A percentile compares a stretch with the other conserved stretches of the same genome.
phyloP scores from a whole-genome alignment of 1,284 basidiomycete genomes.

The Moesziomyces aphidis region DNA sequence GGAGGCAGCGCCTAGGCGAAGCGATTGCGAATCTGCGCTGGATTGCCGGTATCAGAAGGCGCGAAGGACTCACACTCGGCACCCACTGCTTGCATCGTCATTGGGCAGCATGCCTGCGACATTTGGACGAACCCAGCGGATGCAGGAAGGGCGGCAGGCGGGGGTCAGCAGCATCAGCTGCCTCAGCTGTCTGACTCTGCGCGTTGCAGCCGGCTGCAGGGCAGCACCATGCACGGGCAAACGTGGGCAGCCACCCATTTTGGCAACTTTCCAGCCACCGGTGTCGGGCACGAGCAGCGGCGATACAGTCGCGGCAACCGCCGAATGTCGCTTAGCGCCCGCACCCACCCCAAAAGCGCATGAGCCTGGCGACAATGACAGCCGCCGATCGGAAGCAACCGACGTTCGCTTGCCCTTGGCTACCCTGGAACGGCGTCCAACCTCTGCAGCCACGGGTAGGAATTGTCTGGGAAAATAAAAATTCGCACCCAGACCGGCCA shows the following conservation, averaged over 20 bases:
- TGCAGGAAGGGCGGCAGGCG: too few species aligned
- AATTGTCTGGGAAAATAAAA: background rate
- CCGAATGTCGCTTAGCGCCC: too few species aligned
- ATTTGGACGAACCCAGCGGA: background rate
- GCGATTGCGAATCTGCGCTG: background rate
- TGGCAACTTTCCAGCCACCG: background rate
- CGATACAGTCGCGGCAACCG: too few species aligned
- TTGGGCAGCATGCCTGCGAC: background rate
- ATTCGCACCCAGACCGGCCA: background rate
- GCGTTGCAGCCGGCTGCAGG: background rate
- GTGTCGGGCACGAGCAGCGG: too few species aligned
- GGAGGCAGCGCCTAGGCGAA: too few species aligned
- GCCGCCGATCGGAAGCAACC: slow-evolving; percentile 16
- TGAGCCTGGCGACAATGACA: slow-evolving; percentile 2
- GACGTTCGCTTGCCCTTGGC: background rate
- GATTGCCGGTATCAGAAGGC: too few species aligned
- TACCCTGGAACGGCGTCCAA: too few species aligned
- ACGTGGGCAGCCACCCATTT: background rate
- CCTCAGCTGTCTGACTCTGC: background rate
- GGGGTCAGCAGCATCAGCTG: too few species aligned
- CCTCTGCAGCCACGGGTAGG: background rate
- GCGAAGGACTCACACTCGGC: background rate
- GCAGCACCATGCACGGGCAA: background rate
- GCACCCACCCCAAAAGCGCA: background rate
- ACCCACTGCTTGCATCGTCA: background rate